Evolutionary conservation across 331 rosid genomes (phyloP).

Genomic region (Ulmus americana): DNA sequence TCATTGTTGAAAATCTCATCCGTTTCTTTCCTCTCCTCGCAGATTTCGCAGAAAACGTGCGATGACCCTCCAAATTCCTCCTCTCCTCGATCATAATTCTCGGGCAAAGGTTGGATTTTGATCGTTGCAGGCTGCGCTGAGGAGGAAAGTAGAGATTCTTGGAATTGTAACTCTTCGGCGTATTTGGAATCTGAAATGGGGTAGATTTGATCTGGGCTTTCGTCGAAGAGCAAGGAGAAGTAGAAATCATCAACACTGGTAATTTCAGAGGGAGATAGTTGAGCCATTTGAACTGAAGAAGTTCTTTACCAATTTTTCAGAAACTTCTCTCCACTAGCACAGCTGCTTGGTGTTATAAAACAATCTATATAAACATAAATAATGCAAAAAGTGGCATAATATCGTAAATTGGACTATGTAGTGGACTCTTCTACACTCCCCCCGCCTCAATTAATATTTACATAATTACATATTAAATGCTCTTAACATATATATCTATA

Average conservation of each 20-base stretch:
- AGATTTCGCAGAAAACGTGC: slow-evolving; percentile 44
- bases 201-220: background rate
- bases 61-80: slow-evolving; percentile 21
- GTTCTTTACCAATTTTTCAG: too few relatives aligned
- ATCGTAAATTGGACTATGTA: too few relatives aligned
- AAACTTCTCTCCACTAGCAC: too few relatives aligned
- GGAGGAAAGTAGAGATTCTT: slow-evolving; percentile 29
- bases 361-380: too few relatives aligned
- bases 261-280: slow-evolving; percentile 1
- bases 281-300: slow-evolving; percentile 1
- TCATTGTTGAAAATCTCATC: slow-evolving; percentile 35
- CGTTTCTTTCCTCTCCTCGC: slow-evolving; percentile 33
- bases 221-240: slow-evolving; percentile 20
- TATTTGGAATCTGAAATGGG: slow-evolving; percentile 22
- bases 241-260: slow-evolving; percentile 17
- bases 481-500: too few relatives aligned
- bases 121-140: background rate
- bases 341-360: too few relatives aligned
- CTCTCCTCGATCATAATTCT: background rate
- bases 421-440: too few relatives aligned
- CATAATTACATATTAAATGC: too few relatives aligned
- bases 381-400: too few relatives aligned
- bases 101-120: slow-evolving; percentile 2
- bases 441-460: too few relatives aligned
- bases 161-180: slow-evolving; percentile 29